Base-by-base conservation (phyloP, 495 filamentous ascomycete species). In the Staphylotrichum longicolle region DNA sequence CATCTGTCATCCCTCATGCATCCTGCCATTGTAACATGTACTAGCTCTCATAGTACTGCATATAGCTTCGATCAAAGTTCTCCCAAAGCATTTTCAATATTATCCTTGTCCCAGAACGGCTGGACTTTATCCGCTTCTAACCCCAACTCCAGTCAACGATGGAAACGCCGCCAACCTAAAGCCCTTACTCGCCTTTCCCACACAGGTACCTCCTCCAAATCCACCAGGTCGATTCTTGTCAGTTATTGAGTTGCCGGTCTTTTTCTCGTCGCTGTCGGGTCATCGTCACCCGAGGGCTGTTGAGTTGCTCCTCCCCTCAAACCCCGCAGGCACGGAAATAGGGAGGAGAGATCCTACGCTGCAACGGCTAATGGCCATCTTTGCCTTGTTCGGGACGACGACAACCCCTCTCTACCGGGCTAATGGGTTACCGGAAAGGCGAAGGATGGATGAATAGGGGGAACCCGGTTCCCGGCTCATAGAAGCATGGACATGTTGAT, bases 291-390 rank as follows among this genome's bases (percentile, higher is more conserved):
- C 63, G 57, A 68, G 11, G 10, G 9, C 27, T 50, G 20, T 1
- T 27, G 20, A 27, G 20, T 27, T 27, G 20, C 37, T 45, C 8
- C 32, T 30, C 15, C 52, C 30, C 30, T 41, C 46, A 30, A 46
- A 60, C 63, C 63, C 63, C 63, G 60, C 66, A 66, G 42, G 14
- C 33, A 44, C 46, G 35, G 32, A 47, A 50, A 32, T 46, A 33
- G 61, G 47, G 10, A 39, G 15, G 32, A 60, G 12, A 34, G 49
- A 60, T 59, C 35, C 55, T 56, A 47, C 34, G 44, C 42, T 62
- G 41, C 49, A 52, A 63, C 56, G 61, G 64, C 50, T 62, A 49
- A 57, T 66, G 51, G 20, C 44, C 58, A 63, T 63, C 56, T 40
- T 42, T 64, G 44, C 54, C 61, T 44, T 62, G 14, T 58, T 54